Conservation (phyloP, 148 eudicot species). For the Spergularia marina region DNA sequence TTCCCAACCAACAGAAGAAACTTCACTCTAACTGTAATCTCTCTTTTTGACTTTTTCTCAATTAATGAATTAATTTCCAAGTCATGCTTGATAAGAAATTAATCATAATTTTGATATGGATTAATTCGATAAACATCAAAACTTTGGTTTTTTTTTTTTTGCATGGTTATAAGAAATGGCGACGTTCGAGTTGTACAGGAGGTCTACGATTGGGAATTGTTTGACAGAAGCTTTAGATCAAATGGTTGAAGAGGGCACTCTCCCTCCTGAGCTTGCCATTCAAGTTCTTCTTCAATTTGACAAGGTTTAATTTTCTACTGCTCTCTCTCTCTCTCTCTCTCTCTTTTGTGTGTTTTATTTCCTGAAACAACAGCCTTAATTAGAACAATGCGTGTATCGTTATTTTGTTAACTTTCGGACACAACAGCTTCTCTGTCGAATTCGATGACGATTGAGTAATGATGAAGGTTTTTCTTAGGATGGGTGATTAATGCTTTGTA, state of each 20-base stretch:
- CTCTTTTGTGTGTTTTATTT: too few species aligned
- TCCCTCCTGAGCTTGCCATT: conserved; percentile 81
- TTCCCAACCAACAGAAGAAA: too few species aligned
- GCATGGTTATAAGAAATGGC: conserved; percentile 39
- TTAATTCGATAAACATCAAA: not conserved
- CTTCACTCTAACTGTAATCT: too few species aligned
- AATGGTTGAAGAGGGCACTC: conserved; percentile 65
- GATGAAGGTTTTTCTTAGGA: not conserved
- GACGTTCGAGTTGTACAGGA: conserved; percentile 76
- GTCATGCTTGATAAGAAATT: too few species aligned
- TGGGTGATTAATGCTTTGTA: conserved; percentile 1
- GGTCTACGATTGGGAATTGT: conserved; percentile 89
- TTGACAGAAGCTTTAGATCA: conserved; percentile 86
- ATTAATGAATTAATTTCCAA: too few species aligned
- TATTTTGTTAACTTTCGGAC: too few species aligned
- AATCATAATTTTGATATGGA: not conserved
- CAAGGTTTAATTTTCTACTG: conserved; percentile 37
- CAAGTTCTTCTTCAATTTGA: conserved; percentile 87
- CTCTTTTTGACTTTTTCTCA: too few species aligned
- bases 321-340: too few species aligned
- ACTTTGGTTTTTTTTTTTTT: not conserved
- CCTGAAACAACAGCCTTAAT: too few species aligned
- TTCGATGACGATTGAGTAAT: too few species aligned
- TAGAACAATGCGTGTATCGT: too few species aligned
- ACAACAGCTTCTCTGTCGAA: too few species aligned